phyloP scores from a whole-genome alignment of 257 asterid genomes.

The Fraxinus excelsior region DNA sequence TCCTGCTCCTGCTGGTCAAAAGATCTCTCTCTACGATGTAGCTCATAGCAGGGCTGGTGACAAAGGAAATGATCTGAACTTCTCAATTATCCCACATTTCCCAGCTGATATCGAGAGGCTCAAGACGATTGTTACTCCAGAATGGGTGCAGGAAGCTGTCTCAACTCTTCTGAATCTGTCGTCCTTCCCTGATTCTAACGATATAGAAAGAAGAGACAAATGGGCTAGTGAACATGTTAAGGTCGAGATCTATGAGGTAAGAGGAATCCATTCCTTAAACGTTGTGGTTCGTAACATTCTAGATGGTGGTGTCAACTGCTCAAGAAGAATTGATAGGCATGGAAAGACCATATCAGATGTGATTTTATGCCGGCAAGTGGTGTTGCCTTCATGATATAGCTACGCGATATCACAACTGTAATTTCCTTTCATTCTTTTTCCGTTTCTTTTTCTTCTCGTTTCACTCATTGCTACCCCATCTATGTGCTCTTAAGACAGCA shows the following conservation, averaged over 20 bases:
- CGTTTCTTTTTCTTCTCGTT: no score
- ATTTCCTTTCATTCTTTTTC: not conserved
- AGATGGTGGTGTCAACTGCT: constrained; percentile 97
- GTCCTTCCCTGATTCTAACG: constrained; percentile 48
- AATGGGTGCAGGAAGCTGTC: constrained; percentile 73
- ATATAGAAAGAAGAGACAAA: constrained; percentile 44
- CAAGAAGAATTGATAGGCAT: constrained; percentile 91
- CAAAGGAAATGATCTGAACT: constrained; percentile 85
- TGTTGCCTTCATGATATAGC: constrained; percentile 58
- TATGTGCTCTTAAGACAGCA: not conserved
- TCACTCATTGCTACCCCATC: not conserved
- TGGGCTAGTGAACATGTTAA: constrained; percentile 54
- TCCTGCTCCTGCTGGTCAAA: constrained; percentile 59
- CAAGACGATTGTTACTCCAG: constrained; percentile 59
- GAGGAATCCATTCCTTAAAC: constrained; percentile 75
- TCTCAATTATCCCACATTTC: constrained; percentile 84
- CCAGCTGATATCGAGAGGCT: constrained; percentile 79
- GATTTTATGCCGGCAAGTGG: constrained; percentile 63
- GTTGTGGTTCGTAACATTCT: constrained; percentile 78
- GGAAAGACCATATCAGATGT: constrained; percentile 87
- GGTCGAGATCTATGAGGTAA: constrained; percentile 86
- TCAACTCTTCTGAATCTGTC: constrained; percentile 59
- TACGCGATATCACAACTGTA: not conserved
- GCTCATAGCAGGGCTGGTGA: constrained; percentile 96
- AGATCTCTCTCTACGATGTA: constrained; percentile 59